Percentiles rank a stretch among this genome's conserved stretches.
These are phyloP conservation scores for Galerina sulciceps DNA, from an alignment of 768 basidiomycete genomes.

Conservation along the genomic window DNA sequence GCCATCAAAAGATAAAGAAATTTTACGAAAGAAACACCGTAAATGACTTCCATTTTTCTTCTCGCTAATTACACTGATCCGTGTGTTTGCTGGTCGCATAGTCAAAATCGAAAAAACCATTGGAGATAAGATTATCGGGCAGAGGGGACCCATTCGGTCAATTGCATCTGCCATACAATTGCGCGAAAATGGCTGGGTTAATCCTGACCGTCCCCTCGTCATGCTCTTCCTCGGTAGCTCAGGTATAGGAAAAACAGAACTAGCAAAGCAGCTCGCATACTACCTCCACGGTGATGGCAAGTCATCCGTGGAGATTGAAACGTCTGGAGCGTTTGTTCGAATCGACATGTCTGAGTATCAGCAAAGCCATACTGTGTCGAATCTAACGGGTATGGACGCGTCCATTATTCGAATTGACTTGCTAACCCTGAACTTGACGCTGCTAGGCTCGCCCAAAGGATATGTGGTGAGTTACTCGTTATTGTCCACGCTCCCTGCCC, in stretches of 20 bases:
- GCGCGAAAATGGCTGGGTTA: slow-evolving; percentile 7
- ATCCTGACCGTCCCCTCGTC: slow-evolving; percentile 9
- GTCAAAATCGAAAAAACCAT: slow-evolving; percentile 1
- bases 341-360: slow-evolving; percentile 14
- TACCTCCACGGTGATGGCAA: neutral
- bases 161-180: slow-evolving; percentile 7
- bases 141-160: slow-evolving; percentile 8
- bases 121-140: slow-evolving; percentile 3
- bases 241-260: slow-evolving; percentile 9
- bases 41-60: too few relatives aligned
- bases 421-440: too few relatives aligned
- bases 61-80: too few relatives aligned
- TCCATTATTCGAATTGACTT: neutral
- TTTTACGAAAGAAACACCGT: too few relatives aligned
- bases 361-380: slow-evolving; percentile 1
- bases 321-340: slow-evolving; percentile 1
- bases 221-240: slow-evolving; percentile 13
- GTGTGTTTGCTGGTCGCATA: too few relatives aligned
- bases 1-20: too few relatives aligned
- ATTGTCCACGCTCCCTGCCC: too few relatives aligned
- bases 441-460: neutral
- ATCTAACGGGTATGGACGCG: slow-evolving; percentile 1
- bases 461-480: slow-evolving; percentile 3
- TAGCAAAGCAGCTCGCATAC: slow-evolving; percentile 4
- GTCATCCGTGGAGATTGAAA: neutral